phyloP scores from a whole-genome alignment of 1,284 basidiomycete species.

The Phylloboletellus chloephorus region DNA sequence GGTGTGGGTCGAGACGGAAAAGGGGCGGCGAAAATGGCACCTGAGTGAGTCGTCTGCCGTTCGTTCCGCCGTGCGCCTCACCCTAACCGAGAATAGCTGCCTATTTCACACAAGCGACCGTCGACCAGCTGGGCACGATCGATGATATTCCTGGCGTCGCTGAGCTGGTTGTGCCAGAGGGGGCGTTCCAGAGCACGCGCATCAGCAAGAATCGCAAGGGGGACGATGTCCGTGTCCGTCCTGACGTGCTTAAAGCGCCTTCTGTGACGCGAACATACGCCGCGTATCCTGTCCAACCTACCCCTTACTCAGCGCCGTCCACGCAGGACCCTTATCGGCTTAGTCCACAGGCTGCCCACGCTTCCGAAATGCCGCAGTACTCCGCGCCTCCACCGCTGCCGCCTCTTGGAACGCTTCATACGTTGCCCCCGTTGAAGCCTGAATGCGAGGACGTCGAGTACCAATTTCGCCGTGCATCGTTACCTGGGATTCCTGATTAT shows the following conservation, averaged over 20 bases:
- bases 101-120: conserved; percentile 69
- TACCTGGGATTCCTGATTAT: conserved; percentile 18
- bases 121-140: conserved; percentile 59
- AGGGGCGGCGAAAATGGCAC: conserved; percentile 71
- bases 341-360: conserved; percentile 22
- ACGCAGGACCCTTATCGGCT: conserved; percentile 23
- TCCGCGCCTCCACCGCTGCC: conserved; percentile 26
- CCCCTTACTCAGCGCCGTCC: conserved; percentile 28
- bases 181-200: conserved; percentile 59
- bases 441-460: conserved; percentile 27
- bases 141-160: conserved; percentile 53
- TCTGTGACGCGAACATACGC: conserved; percentile 47
- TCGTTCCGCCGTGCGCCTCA: conserved; percentile 3
- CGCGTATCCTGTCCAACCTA: conserved; percentile 30
- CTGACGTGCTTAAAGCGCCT: conserved; percentile 28
- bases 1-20: conserved; percentile 59
- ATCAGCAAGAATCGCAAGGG: conserved; percentile 44
- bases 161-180: conserved; percentile 51
- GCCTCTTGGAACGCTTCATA: conserved; percentile 19
- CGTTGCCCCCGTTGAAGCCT: conserved; percentile 27
- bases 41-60: conserved; percentile 47
- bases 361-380: conserved; percentile 27
- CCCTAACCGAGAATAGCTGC: conserved; percentile 46
- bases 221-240: conserved; percentile 24
- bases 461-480: conserved; percentile 31